These are phyloP conservation scores for Leersia perrieri DNA, from an alignment of 176 grass and related monocot genomes.

Conservation along the genomic window DNA sequence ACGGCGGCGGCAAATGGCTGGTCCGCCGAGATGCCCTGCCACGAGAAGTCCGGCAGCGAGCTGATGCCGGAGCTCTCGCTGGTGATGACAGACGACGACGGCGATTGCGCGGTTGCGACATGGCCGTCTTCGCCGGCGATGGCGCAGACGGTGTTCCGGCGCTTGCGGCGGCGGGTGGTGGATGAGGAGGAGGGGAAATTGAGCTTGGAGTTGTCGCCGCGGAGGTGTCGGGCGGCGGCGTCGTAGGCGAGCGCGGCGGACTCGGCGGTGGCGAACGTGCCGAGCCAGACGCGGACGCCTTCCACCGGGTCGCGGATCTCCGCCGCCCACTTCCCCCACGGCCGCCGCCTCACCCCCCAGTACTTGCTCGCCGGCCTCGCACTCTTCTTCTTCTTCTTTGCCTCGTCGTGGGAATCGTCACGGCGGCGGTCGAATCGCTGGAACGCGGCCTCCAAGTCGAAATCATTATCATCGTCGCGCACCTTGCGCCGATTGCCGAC, in stretches of 20 bases:
- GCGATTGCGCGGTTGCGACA: too few species aligned
- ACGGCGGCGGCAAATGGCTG: too few species aligned
- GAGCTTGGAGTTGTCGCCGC: slow-evolving; percentile 52
- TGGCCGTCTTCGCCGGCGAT: too few species aligned
- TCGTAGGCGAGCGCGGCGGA: slow-evolving; percentile 68
- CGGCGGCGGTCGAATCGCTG: background rate
- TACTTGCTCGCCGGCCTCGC: background rate
- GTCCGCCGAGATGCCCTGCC: slow-evolving; percentile 32
- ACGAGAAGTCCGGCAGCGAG: slow-evolving; percentile 32
- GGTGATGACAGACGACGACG: too few species aligned
- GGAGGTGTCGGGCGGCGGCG: slow-evolving; percentile 48
- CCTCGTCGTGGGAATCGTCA: slow-evolving; percentile 4
- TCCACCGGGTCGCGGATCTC: slow-evolving; percentile 70
- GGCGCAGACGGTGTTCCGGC: background rate
- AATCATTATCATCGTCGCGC: background rate
- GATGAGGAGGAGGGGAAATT: slow-evolving; percentile 47
- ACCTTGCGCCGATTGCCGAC: background rate
- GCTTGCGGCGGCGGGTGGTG: background rate
- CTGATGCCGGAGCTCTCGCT: background rate
- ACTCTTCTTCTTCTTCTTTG: slow-evolving; percentile 13
- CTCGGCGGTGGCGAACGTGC: slow-evolving; percentile 69
- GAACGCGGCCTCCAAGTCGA: background rate
- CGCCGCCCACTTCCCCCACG: slow-evolving; percentile 81
- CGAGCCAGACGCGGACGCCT: slow-evolving; percentile 76
- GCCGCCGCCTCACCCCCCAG: slow-evolving; percentile 53